Conservation (phyloP, 2,329 filamentous ascomycete species). For the Fusarium chaquense region DNA sequence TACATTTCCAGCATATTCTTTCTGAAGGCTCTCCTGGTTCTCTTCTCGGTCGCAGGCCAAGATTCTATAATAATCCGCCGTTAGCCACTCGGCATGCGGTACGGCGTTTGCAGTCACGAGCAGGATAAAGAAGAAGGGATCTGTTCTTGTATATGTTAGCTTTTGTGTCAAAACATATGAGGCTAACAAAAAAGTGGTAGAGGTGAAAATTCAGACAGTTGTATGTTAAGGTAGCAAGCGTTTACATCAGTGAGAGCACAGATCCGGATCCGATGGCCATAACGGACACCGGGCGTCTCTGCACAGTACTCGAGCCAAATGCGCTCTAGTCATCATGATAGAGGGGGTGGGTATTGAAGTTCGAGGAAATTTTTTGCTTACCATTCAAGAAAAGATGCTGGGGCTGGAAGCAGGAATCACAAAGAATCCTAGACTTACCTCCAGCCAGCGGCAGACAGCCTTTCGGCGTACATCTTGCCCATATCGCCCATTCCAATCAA, state of each 20-base stretch:
- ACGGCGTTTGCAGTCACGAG: constrained; percentile 21
- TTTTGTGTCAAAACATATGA: constrained; percentile 3
- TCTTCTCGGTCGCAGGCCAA: constrained; percentile 94
- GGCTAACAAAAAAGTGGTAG: constrained; percentile 25
- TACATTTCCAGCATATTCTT: constrained; percentile 92
- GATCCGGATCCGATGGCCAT: constrained; percentile 73
- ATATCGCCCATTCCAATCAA: constrained; percentile 99
- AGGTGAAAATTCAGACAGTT: constrained; percentile 78
- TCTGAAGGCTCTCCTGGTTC: constrained; percentile 81
- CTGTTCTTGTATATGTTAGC: constrained; percentile 46
- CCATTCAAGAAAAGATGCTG: constrained; percentile 29
- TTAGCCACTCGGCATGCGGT: constrained; percentile 48
- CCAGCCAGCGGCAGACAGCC: constrained; percentile 92
- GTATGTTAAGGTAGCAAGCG: constrained; percentile 90
- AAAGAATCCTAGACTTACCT: constrained; percentile 69
- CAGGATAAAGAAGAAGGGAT: constrained; percentile 2
- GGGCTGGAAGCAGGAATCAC: constrained; percentile 26
- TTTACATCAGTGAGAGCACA: constrained; percentile 96
- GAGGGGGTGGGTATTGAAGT: constrained; percentile 24
- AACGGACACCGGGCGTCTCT: constrained; percentile 75
- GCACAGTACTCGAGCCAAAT: constrained; percentile 99
- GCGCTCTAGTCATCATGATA: constrained; percentile 99
- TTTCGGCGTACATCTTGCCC: constrained; percentile 97
- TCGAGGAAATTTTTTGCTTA: constrained; percentile 41
- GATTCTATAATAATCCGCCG: constrained; percentile 70